phyloP scores from a whole-genome alignment of 768 basidiomycete genomes.

The Termitomyces sp. region DNA sequence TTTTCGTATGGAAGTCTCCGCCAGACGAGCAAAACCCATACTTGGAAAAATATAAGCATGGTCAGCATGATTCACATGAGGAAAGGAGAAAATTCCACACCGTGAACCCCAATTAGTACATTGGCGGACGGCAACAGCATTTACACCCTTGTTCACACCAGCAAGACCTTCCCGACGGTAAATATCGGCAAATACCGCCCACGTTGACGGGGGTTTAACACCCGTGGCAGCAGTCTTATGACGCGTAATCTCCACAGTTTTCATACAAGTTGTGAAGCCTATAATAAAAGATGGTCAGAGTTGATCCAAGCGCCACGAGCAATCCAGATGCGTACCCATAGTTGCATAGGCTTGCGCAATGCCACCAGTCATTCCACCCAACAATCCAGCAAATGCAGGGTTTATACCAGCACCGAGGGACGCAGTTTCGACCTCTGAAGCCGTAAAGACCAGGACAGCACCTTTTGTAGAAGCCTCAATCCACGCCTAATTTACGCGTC shows the following conservation, averaged over 20 bases:
- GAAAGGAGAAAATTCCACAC: constrained; percentile 37
- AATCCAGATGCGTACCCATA: constrained; percentile 74
- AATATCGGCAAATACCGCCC: constrained; percentile 93
- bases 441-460: constrained; percentile 92
- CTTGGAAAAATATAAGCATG: constrained; percentile 32
- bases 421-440: constrained; percentile 87
- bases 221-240: constrained; percentile 88
- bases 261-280: constrained; percentile 99
- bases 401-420: constrained; percentile 63
- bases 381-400: constrained; percentile 79
- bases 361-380: constrained; percentile 98
- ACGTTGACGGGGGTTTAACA: constrained; percentile 85
- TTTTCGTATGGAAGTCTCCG: constrained; percentile 76
- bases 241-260: constrained; percentile 96
- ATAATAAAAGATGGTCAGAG: constrained; percentile 1
- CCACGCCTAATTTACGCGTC: constrained; percentile 70
- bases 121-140: constrained; percentile 88
- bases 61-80: not conserved
- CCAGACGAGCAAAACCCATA: constrained; percentile 95
- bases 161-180: constrained; percentile 90
- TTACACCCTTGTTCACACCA: constrained; percentile 99
- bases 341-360: constrained; percentile 97
- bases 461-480: constrained; percentile 99
- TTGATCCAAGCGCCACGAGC: constrained; percentile 5
- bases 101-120: constrained; percentile 94